These are phyloP conservation scores for Fusarium verrucosum DNA, from an alignment of 2,329 filamentous ascomycete genomes.

Conservation along the genomic window DNA sequence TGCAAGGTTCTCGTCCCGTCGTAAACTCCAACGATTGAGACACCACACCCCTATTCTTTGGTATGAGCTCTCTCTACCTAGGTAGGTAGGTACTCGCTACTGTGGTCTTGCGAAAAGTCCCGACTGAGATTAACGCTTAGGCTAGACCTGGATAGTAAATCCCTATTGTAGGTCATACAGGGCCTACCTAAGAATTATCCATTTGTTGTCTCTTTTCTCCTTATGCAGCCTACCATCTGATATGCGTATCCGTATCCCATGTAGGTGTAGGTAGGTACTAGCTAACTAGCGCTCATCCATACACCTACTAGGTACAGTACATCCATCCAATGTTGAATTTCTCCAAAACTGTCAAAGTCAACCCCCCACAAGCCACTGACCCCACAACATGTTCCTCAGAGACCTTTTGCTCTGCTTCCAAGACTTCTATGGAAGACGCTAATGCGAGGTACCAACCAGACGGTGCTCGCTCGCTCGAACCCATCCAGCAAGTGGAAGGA, in stretches of 20 bases:
- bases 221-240: neutral
- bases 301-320: too few relatives aligned
- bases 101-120: conserved; percentile 3
- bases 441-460: conserved; percentile 42
- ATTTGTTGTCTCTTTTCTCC: conserved; percentile 35
- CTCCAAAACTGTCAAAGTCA: conserved; percentile 24
- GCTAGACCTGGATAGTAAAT: conserved; percentile 31
- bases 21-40: conserved; percentile 11
- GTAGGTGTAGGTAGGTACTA: too few relatives aligned
- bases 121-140: conserved; percentile 35
- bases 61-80: neutral
- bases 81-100: neutral
- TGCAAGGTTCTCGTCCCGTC: conserved; percentile 32
- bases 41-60: conserved; percentile 30
- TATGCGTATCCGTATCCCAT: conserved; percentile 27
- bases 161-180: conserved; percentile 9
- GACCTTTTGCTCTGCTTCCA: conserved; percentile 21
- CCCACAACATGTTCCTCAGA: conserved; percentile 21
- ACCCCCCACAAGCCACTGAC: conserved; percentile 31
- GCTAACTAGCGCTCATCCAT: too few relatives aligned
- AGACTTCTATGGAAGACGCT: conserved; percentile 33
- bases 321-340: conserved; percentile 2
- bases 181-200: conserved; percentile 6
- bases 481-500: conserved; percentile 22
- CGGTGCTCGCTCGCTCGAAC: conserved; percentile 28